phyloP scores from a whole-genome alignment of 2,329 filamentous ascomycete genomes.

The Exophiala viscosa region DNA sequence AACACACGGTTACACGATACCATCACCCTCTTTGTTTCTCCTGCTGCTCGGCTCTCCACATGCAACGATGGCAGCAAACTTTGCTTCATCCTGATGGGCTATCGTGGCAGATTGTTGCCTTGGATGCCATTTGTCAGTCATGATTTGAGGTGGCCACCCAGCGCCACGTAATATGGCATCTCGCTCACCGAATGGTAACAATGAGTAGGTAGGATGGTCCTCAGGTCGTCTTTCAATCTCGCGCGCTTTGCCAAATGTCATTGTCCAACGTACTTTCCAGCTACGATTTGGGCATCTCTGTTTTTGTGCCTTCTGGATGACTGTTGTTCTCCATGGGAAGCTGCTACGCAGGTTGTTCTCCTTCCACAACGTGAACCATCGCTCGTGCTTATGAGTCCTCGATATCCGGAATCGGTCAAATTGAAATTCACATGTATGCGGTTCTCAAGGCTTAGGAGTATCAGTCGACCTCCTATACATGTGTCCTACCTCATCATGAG shows the following conservation, averaged over 20 bases:
- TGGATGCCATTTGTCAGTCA: neutral
- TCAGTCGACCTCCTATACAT: too few species aligned
- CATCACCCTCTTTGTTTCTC: neutral
- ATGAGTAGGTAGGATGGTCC: neutral
- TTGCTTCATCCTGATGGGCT: neutral
- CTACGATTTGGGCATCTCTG: neutral
- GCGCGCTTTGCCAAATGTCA: neutral
- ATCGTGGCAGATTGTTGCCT: neutral
- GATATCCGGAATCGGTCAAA: too few species aligned
- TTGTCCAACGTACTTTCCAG: neutral
- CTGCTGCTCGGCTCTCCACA: neutral
- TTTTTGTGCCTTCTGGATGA: neutral
- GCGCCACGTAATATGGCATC: neutral
- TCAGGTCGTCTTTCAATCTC: neutral
- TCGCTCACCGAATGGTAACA: neutral
- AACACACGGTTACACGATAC: neutral
- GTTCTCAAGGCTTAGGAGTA: too few species aligned
- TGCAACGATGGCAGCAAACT: constrained; percentile 2
- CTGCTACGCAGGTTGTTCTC: too few species aligned
- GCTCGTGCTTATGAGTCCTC: too few species aligned
- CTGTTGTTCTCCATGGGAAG: too few species aligned
- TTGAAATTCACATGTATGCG: too few species aligned
- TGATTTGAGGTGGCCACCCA: too few species aligned
- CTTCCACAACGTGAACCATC: too few species aligned
- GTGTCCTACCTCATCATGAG: too few species aligned